Base-by-base conservation (phyloP, 345 rosid species). In the Conringia planisiliqua region DNA sequence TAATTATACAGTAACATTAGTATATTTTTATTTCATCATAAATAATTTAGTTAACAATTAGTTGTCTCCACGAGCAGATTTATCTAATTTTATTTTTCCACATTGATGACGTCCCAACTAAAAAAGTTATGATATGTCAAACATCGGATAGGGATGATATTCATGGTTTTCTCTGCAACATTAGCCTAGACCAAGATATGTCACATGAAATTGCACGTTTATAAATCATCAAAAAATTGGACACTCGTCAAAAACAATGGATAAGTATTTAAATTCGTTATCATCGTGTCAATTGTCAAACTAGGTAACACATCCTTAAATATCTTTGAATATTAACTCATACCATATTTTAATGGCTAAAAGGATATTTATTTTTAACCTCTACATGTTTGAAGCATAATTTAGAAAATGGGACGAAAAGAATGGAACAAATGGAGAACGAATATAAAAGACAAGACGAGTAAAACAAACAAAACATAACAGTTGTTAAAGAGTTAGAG, bases 291-390 rank as follows among this genome's bases (percentile, higher is more conserved):
- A 66, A 36, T 10, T 36, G 22, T 56, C 35, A 74, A 73, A 66
- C 50, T 46, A 57, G 66, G 66, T 57, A 66, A 57, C 32, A 57
- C 46, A 57, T 66, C 78, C 48, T 66, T 44, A 0, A 18, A 36
- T 42, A 55, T 42, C 65, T 54, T 54, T 42, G 56, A 73, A 73
- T 65, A 73, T 42, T 8, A 40, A 20, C 6, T 40, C 36, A 40
- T 29, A 52, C 32, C 12, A 14, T 42, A 52, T 24, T 1, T 1
- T 24, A 24, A 20, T 24, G n/a, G 57, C 13, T 43, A 7, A 12
- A 51, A 14, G 9, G 20, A 52, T 20, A 27, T 39, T 1, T 38
- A 27, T 27, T 24, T 22, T 26, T 35, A 38, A 50, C 2, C 26
- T 38, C 39, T 7, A 17, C 29, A 40, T 72, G 20, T 18, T 9